phyloP scores from a whole-genome alignment of 495 filamentous ascomycete genomes.

The Penicillium silybi region DNA sequence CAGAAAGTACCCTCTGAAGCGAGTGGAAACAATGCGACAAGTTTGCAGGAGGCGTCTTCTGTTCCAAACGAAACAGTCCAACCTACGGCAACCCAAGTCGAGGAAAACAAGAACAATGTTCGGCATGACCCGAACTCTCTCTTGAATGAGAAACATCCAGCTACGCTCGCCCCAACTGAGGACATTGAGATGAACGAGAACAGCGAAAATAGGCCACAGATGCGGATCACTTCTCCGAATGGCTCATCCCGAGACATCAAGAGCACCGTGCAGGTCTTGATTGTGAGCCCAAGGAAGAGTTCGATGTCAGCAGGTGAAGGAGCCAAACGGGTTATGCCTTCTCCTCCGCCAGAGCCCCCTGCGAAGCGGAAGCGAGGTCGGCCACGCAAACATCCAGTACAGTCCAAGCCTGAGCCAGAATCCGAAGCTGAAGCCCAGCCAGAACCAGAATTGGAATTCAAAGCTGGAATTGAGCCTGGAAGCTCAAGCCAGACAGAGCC shows the following conservation, averaged over 20 bases:
- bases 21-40: background rate
- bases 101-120: background rate
- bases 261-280: slow-evolving; percentile 11
- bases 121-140: background rate
- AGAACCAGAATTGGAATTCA: background rate
- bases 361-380: slow-evolving; percentile 18
- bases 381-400: slow-evolving; percentile 6
- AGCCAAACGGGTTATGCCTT: slow-evolving; percentile 12
- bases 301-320: background rate
- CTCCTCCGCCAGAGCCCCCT: slow-evolving; percentile 12
- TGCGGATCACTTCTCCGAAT: background rate
- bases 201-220: background rate
- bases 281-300: slow-evolving; percentile 9
- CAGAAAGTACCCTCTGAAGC: background rate
- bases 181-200: background rate
- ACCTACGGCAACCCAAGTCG: background rate
- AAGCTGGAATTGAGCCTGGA: background rate
- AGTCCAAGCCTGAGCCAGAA: background rate
- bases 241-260: background rate
- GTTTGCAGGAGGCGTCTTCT: background rate
- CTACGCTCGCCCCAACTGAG: background rate
- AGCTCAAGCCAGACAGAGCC: background rate
- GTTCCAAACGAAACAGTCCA: background rate
- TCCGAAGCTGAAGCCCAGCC: background rate
- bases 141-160: background rate